Conservation (phyloP, 139 green algal species). For the Pycnococcus provasolii region DNA sequence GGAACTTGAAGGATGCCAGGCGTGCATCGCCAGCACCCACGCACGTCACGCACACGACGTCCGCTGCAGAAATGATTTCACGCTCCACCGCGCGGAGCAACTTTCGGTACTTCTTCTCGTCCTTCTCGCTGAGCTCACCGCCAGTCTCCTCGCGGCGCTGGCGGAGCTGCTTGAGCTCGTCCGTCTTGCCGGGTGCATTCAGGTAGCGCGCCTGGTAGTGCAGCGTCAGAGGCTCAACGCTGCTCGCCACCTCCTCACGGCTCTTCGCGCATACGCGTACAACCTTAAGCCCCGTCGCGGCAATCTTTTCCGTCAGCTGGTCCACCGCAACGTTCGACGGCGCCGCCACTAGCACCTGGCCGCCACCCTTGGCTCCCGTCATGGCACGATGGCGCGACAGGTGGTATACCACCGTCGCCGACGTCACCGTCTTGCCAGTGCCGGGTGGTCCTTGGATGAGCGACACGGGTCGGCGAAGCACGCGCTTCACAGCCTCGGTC, state of each 20-base stretch:
- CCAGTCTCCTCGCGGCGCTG: slow-evolving; percentile 66
- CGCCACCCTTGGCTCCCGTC: slow-evolving; percentile 29
- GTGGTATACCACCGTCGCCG: slow-evolving; percentile 88
- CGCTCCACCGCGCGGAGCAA: slow-evolving; percentile 48
- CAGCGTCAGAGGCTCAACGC: slow-evolving; percentile 88
- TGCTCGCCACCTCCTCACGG: slow-evolving; percentile 64
- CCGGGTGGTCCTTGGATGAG: slow-evolving; percentile 88
- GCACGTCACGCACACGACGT: slow-evolving; percentile 85
- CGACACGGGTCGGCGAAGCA: slow-evolving; percentile 66
- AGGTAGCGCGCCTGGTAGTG: slow-evolving; percentile 86
- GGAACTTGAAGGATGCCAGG: slow-evolving; percentile 72
- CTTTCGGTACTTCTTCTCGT: slow-evolving; percentile 78
- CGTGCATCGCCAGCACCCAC: slow-evolving; percentile 81
- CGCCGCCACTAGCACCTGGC: slow-evolving; percentile 82
- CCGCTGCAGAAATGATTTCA: slow-evolving; percentile 71
- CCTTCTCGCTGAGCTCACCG: slow-evolving; percentile 62
- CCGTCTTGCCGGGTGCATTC: slow-evolving; percentile 46
- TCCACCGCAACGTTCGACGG: slow-evolving; percentile 96
- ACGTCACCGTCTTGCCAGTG: slow-evolving; percentile 97
- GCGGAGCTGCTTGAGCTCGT: slow-evolving; percentile 80
- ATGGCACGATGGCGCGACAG: slow-evolving; percentile 40
- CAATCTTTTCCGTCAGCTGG: slow-evolving; percentile 90
- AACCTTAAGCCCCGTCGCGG: slow-evolving; percentile 76
- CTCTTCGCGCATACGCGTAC: slow-evolving; percentile 82
- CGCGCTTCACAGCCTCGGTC: slow-evolving; percentile 48